phyloP scores from a whole-genome alignment of 768 basidiomycete genomes.

The Leucogyrophana mollusca region DNA sequence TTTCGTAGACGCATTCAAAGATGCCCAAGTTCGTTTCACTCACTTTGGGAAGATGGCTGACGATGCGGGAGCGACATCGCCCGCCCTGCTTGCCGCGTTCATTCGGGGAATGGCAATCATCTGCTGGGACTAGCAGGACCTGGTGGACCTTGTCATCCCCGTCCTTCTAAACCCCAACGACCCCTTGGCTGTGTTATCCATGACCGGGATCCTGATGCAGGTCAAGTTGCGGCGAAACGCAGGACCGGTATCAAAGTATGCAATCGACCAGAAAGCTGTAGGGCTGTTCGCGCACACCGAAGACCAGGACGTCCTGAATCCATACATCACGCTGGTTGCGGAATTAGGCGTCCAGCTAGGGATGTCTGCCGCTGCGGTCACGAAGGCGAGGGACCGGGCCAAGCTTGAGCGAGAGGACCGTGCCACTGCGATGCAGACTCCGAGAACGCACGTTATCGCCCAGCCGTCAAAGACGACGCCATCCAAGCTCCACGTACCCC shows the following conservation, averaged over 20 bases:
- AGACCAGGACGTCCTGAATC: conserved; percentile 2
- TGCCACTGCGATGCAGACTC: no score
- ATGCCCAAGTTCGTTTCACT: conserved; percentile 28
- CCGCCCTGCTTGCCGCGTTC: conserved; percentile 18
- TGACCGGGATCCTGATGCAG: conserved; percentile 19
- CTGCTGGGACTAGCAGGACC: conserved; percentile 8
- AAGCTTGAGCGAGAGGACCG: background rate
- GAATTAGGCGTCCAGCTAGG: conserved; percentile 15
- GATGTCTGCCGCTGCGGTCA: background rate
- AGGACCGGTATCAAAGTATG: conserved; percentile 1
- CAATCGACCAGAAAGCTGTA: conserved; percentile 7
- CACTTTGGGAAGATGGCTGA: conserved; percentile 26
- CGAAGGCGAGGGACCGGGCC: background rate
- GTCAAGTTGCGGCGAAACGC: conserved; percentile 10
- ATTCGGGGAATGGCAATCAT: conserved; percentile 25
- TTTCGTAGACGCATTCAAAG: conserved; percentile 19
- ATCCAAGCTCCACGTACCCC: background rate
- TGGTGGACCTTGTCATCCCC: conserved; percentile 26
- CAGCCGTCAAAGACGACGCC: background rate
- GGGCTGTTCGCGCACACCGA: conserved; percentile 4
- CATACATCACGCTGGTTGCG: conserved; percentile 18
- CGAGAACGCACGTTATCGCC: no score
- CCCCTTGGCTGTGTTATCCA: conserved; percentile 5
- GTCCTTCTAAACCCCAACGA: conserved; percentile 15
- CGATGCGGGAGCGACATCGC: conserved; percentile 14